Evolutionary conservation across 75 land plant genomes (phyloP).

Genomic region (Cunninghamia lanceolata): DNA sequence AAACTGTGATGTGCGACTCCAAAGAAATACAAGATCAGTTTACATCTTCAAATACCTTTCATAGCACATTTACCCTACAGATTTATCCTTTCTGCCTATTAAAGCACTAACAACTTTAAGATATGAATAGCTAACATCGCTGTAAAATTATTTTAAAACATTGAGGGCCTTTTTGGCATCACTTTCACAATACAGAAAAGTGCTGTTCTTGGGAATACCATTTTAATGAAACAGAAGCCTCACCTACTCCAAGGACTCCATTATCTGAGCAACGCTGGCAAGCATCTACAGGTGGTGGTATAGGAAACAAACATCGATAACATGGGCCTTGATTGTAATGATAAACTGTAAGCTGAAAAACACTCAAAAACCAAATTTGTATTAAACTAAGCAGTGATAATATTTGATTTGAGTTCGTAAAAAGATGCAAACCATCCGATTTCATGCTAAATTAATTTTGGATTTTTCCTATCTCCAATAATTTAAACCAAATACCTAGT

Average conservation of each 20-base stretch:
- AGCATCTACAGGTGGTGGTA: constrained; percentile 88
- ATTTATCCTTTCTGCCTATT: background rate
- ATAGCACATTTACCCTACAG: background rate
- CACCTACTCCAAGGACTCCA: constrained; percentile 98
- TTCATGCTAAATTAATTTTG: background rate
- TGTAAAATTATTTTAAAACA: background rate
- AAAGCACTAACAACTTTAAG: background rate
- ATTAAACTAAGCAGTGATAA: background rate
- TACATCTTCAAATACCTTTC: background rate
- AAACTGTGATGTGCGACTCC: background rate
- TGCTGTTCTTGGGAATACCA: background rate
- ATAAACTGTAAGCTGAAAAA: constrained; percentile 79
- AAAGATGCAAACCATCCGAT: background rate
- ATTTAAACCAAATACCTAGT: background rate
- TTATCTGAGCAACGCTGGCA: constrained; percentile 98
- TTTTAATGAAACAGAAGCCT: background rate
- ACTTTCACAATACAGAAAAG: background rate
- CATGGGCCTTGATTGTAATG: constrained; percentile 88
- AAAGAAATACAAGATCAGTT: background rate
- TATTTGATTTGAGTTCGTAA: background rate
- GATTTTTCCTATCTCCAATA: background rate
- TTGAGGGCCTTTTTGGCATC: background rate
- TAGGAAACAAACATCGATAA: constrained; percentile 94
- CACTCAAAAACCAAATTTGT: background rate
- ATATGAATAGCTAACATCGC: background rate